These are phyloP conservation scores for Xylaria curta DNA, from an alignment of 495 filamentous ascomycete genomes.

Conservation along the genomic window DNA sequence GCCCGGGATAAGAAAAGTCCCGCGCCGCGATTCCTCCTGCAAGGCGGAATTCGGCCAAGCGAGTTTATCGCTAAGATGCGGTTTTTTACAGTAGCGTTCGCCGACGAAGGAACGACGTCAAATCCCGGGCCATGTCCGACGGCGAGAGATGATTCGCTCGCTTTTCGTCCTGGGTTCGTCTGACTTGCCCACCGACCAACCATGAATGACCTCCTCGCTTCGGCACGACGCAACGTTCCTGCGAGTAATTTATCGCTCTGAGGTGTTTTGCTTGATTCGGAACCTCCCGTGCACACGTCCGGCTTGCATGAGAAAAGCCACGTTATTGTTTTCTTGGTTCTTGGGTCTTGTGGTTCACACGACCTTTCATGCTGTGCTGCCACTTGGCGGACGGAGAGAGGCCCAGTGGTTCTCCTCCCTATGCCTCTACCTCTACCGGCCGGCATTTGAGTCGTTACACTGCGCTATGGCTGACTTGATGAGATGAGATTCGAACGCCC, in stretches of 20 bases:
- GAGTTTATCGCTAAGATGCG: neutral
- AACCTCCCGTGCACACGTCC: slow-evolving; percentile 10
- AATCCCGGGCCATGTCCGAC: neutral
- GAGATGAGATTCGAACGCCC: neutral
- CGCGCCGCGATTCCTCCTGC: neutral
- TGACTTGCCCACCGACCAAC: neutral
- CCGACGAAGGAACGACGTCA: neutral
- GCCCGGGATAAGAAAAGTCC: neutral
- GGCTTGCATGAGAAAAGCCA: neutral
- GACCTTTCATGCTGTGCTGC: neutral
- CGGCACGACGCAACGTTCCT: neutral
- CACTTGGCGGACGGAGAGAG: slow-evolving; percentile 11
- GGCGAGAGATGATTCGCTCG: slow-evolving; percentile 10
- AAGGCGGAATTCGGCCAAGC: neutral
- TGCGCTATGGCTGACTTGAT: neutral
- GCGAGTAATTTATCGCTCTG: neutral
- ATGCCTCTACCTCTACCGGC: neutral
- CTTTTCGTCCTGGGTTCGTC: neutral
- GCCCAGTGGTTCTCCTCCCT: neutral
- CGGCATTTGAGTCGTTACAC: neutral
- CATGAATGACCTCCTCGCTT: neutral
- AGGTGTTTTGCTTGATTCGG: neutral
- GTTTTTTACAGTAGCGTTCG: neutral
- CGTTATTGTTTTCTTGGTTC: neutral
- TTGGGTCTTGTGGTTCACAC: neutral